Base-by-base conservation (phyloP, 2,329 filamentous ascomycete genomes). In the Aspergillus novoparasiticus region DNA sequence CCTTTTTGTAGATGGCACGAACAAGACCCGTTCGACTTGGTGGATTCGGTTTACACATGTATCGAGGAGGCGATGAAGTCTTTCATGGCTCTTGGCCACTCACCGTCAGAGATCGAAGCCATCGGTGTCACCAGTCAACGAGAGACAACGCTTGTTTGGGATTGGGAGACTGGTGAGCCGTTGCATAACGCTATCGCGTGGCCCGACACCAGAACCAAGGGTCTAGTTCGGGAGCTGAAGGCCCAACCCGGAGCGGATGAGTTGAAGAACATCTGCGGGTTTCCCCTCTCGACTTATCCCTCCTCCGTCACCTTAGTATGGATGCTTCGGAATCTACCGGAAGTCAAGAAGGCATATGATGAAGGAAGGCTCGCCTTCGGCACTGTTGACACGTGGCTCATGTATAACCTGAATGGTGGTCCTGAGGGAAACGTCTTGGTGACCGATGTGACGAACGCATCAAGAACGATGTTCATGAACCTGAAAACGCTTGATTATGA, bases 381-480 rank as follows among this genome's bases (percentile, higher is more conserved):
- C 60, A 97, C 93, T 8, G 89, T 96, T 64, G 93, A 97, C 77
- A 87, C 90, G 2, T 97, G 93, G 93, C 83, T 97, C 62, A 86
- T 96, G 59, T 96, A 92, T 81, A 89, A 89, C 71, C 85, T 97
- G 57, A 83, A 96, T 72, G 92, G 91, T 62, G 89, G 90, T 57
- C 83, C 82, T 36, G 83, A 87, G 63, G 87, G 85, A 58, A 86
- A 89, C 61, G 79, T 93, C 50, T 89, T 92, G 73, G 92, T 96
- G 62, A 95, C 93, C 0, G 93, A 97, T 76, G 88, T 90, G 55
- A 93, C 91, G 64, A 97, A 97, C 76, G 93, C 93, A 23, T 94
- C 91, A 59, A 85, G 93, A 73, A 97, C 93, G 64, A 96, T 96
- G 93, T 95, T 97, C 78, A 94, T 96, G 90, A 93, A 96, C 79